phyloP scores from a whole-genome alignment of 768 basidiomycete species.

The Boletus eberwhitei region DNA sequence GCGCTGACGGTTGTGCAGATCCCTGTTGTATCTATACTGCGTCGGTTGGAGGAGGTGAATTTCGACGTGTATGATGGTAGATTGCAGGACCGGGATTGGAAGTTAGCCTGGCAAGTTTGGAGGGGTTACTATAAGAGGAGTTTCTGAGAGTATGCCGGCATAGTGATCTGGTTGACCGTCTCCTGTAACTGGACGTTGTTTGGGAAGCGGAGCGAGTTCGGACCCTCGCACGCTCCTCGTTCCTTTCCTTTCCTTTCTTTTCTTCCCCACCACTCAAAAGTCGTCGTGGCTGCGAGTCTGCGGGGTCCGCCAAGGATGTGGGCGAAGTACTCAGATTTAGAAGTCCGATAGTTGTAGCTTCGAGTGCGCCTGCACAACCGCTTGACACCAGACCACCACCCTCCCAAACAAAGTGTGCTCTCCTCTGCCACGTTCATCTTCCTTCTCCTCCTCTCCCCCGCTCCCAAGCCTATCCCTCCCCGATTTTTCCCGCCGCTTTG shows the following conservation, averaged over 20 bases:
- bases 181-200: conserved; percentile 6
- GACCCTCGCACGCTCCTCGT: not conserved
- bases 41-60: conserved; percentile 60
- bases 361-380: conserved; percentile 28
- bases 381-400: conserved; percentile 35
- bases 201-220: not conserved
- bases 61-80: conserved; percentile 70
- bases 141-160: conserved; percentile 35
- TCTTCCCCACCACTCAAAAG: not conserved
- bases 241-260: not conserved
- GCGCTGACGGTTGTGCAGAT: conserved; percentile 41
- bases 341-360: conserved; percentile 35
- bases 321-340: conserved; percentile 30
- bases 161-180: conserved; percentile 14
- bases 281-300: conserved; percentile 25
- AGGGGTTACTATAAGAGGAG: conserved; percentile 44
- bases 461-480: not conserved
- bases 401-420: conserved; percentile 30
- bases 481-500: conserved; percentile 1
- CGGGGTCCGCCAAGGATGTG: conserved; percentile 29
- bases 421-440: conserved; percentile 1
- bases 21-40: conserved; percentile 62
- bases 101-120: conserved; percentile 73
- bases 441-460: not conserved
- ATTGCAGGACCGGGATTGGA: conserved; percentile 69